These are phyloP conservation scores for Raffaelea ambrosiae DNA, from an alignment of 2,329 filamentous ascomycete species.

Conservation along the genomic window DNA sequence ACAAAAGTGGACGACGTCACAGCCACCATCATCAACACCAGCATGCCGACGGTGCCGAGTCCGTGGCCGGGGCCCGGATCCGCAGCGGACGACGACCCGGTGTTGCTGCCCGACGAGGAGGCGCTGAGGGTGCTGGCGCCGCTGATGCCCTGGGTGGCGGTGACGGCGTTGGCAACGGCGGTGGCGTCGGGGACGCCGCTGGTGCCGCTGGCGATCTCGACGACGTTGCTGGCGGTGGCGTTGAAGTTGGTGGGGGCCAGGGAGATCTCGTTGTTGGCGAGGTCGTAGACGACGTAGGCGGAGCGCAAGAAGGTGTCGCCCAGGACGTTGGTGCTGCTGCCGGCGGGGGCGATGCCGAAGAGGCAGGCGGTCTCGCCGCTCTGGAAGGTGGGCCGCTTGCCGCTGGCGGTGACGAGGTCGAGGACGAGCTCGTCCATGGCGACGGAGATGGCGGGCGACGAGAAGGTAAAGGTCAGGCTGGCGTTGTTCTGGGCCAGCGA, in stretches of 20 bases:
- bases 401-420: slow-evolving; percentile 36
- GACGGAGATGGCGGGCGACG: slow-evolving; percentile 43
- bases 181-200: slow-evolving; percentile 46
- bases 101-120: neutral
- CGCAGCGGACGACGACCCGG: neutral
- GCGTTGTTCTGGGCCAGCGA: slow-evolving; percentile 32
- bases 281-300: slow-evolving; percentile 68
- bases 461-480: slow-evolving; percentile 46
- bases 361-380: slow-evolving; percentile 51
- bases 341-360: slow-evolving; percentile 58
- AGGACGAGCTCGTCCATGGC: slow-evolving; percentile 52
- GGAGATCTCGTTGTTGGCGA: slow-evolving; percentile 62
- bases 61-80: neutral
- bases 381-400: slow-evolving; percentile 39
- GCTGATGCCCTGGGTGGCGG: slow-evolving; percentile 36
- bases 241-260: slow-evolving; percentile 61
- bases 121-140: neutral
- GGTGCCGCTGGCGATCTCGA: slow-evolving; percentile 45
- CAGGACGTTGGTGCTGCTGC: slow-evolving; percentile 48
- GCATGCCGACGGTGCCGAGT: no score
- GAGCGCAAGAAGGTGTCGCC: slow-evolving; percentile 69
- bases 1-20: slow-evolving; percentile 4
- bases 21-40: neutral
- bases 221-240: slow-evolving; percentile 37
- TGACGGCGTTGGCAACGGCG: slow-evolving; percentile 36